These are phyloP conservation scores for Trichophyton benhamiae DNA, from an alignment of 2,329 filamentous ascomycete genomes.

Conservation along the genomic window DNA sequence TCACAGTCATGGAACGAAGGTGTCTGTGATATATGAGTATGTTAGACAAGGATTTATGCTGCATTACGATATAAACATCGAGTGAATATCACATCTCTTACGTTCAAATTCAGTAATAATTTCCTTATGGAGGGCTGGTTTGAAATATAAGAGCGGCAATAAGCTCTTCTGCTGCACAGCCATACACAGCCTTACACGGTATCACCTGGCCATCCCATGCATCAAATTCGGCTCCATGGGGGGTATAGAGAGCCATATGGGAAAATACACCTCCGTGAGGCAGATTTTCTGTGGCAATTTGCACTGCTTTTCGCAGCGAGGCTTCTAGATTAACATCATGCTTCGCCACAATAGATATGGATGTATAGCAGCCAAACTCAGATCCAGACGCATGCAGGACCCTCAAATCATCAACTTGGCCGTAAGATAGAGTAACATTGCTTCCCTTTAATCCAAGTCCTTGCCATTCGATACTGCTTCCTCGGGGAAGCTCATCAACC, in stretches of 20 bases:
- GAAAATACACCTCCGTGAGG: conserved; percentile 5
- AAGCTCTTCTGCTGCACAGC: conserved; percentile 22
- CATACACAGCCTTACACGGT: conserved; percentile 33
- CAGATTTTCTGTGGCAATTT: conserved; percentile 11
- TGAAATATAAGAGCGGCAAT: conserved; percentile 28
- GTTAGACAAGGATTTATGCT: background rate
- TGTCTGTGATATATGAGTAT: background rate
- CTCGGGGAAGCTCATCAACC: conserved; percentile 63
- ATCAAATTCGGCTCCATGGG: conserved; percentile 16
- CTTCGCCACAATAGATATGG: conserved; percentile 21
- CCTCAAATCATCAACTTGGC: conserved; percentile 14
- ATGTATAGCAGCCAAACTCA: conserved; percentile 16
- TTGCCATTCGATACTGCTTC: conserved; percentile 72
- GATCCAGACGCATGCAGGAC: conserved; percentile 17
- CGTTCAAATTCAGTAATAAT: background rate
- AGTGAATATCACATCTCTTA: background rate
- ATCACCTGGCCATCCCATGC: conserved; percentile 27
- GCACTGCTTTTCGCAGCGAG: conserved; percentile 18
- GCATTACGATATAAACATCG: background rate
- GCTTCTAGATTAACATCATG: conserved; percentile 14
- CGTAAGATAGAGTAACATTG: conserved; percentile 16
- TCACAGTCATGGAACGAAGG: background rate
- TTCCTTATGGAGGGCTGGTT: conserved; percentile 8
- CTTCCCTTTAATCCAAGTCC: conserved; percentile 46
- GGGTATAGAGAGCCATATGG: conserved; percentile 28